Base-by-base conservation (phyloP, 805 yeast species). In the Yarrowia deformans region DNA sequence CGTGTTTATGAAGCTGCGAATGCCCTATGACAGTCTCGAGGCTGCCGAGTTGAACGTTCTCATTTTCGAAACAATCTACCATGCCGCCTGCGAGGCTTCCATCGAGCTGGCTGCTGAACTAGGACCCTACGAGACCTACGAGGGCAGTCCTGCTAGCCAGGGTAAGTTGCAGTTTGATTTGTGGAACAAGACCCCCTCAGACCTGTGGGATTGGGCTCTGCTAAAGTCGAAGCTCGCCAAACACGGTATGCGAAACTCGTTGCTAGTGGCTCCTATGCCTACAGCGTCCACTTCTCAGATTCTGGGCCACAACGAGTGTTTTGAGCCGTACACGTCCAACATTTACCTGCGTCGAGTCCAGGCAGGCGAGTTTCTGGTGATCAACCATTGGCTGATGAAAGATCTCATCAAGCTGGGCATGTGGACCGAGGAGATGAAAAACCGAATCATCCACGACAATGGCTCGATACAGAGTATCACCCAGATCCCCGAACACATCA, bases 261-360 rank as follows among this genome's bases (percentile, higher is more conserved):
- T 93, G 63, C 78, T 93, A 18, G 90, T 93, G 42, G 98, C 96
- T 0, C 93, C 97, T 67, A 93, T 93, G 98, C 98, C 98, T 49
- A 93, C 98, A 16, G 98, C 98, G 1, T 91, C 97, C 0, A 93
- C 98, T 0, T 93, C 98, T 1, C 97, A 93, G 80, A 93, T 93
- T 52, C 81, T 93, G 68, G 98, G 98, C 18, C 91, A 85, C 81
- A 91, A 87, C 71, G 98, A 93, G 80, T 93, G 97, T 78, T 91
- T 93, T 76, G 98, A 94, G 78, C 98, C 98, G 8, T 85, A 87
- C 74, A 92, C 98, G 1, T 91, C 97, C 10, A 93, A 93, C 79
- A 86, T 93, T 73, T 93, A 91, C 78, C 84, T 90, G 35, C 86
- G 98, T 72, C 85, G 98, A 75, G 97, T 92, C 1, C 81, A 91